Evolutionary conservation across 352 stramenopile genomes (phyloP), one percentile per base, ranked within the genome.

Genomic region (Phytopythium mirpurense): DNA sequence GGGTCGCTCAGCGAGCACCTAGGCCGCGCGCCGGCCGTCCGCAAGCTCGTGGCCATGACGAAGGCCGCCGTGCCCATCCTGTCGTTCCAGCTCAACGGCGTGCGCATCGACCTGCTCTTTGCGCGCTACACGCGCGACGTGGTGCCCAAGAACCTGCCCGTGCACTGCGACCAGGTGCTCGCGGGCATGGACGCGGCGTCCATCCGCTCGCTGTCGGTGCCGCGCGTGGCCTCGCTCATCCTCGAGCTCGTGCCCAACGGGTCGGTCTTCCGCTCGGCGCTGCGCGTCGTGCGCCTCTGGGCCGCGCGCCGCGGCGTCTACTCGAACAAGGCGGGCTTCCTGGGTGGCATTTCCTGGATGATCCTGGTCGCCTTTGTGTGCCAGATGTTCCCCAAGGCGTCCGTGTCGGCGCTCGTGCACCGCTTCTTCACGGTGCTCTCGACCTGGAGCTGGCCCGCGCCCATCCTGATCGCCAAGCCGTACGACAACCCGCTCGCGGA

Each of bases 301-400:
- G 85, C 85, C 6, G 70, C 69, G 59, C 74, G 74, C 19, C 78
- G 85, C 15, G 85, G 85, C 5, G 37, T 95, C 14, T 93, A 93
- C 63, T 93, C 85, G 53, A 91, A 89, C 70, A 92, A 91, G 54
- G 68, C 78, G 2, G 85, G 85, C 4, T 95, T 83, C 34, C 65
- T 95, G 1, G 83, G 85, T 8, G 85, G 85, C 40, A 81, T 93
- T 29, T 92, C 81, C 35, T 95, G 83, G 83, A 86, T 78, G n/a
- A 67, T 95, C 29, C 64, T 95, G 6, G 85, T 92, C 10, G 86
- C 82, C 5, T 92, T 93, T 45, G 67, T 93, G 16, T 95, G 83
- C 46, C 85, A 95, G 76, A 86, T 93, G 78, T 89, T 92, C 51
- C 85, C 83, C 2, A 80, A 83, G 42, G 85, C 83, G 3, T 84